phyloP scores from a whole-genome alignment of 352 stramenopile genomes.

The Phytophthora pini region DNA sequence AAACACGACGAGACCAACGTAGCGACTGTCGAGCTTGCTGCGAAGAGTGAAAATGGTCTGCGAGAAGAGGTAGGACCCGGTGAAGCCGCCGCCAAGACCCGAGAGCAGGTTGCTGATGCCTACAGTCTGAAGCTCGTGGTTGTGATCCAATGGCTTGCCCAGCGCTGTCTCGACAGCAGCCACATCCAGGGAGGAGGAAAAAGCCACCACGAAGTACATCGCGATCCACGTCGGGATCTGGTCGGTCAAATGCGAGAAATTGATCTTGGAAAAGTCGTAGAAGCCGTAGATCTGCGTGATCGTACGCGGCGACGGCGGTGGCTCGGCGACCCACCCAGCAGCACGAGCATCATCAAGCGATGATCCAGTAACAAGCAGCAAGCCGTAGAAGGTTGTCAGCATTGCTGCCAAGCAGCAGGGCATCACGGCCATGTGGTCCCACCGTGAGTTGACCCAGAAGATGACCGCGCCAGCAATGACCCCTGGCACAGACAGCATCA shows the following conservation, averaged over 20 bases:
- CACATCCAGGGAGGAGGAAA: constrained; percentile 98
- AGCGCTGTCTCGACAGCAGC: constrained; percentile 98
- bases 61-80: constrained; percentile 99
- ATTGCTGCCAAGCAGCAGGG: constrained; percentile 90
- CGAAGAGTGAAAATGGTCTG: constrained; percentile 95
- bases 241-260: constrained; percentile 62
- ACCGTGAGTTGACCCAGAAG: constrained; percentile 85
- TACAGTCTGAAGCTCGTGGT: constrained; percentile 95
- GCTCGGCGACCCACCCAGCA: constrained; percentile 92
- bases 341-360: constrained; percentile 90
- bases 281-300: constrained; percentile 84
- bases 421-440: constrained; percentile 85
- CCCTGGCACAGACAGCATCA: constrained; percentile 89
- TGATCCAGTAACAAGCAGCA: constrained; percentile 74
- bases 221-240: constrained; percentile 93
- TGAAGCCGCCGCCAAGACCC: constrained; percentile 96
- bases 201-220: constrained; percentile 99
- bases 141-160: constrained; percentile 94
- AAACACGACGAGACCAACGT: constrained; percentile 81
- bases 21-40: constrained; percentile 73
- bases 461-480: constrained; percentile 85
- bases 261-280: constrained; percentile 73
- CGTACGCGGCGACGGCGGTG: constrained; percentile 59
- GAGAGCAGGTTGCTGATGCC: constrained; percentile 97
- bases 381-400: constrained; percentile 84